Conservation (phyloP, 192 early-diverging fungal species). For the Linderina pennispora region DNA sequence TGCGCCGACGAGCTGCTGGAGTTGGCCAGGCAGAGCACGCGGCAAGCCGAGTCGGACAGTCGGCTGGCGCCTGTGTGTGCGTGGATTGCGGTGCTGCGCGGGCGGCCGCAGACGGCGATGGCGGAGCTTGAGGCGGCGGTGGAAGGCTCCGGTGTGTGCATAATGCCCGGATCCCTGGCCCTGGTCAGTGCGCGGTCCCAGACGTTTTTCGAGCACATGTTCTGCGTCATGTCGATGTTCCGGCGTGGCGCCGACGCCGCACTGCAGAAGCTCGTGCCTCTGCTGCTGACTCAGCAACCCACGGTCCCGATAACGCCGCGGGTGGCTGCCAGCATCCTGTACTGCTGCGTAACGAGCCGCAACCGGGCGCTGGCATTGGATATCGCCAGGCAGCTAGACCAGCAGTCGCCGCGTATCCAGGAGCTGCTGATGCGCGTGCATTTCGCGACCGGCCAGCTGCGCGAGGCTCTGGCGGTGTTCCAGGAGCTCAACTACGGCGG, state of each 20-base stretch:
- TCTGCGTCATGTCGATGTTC: slow-evolving; percentile 8
- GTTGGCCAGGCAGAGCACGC: slow-evolving; percentile 5
- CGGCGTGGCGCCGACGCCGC: slow-evolving; percentile 9
- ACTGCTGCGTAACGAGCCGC: slow-evolving; percentile 25
- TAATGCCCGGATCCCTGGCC: slow-evolving; percentile 14
- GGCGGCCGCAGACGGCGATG: neutral
- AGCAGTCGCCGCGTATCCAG: slow-evolving; percentile 5
- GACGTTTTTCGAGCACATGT: slow-evolving; percentile 13
- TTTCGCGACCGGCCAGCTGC: slow-evolving; percentile 3
- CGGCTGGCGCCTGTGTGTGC: slow-evolving; percentile 19
- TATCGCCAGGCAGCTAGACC: neutral
- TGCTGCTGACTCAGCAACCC: slow-evolving; percentile 6
- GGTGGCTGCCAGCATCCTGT: slow-evolving; percentile 9
- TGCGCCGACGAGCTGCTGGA: neutral
- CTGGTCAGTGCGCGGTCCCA: slow-evolving; percentile 9
- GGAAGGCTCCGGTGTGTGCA: slow-evolving; percentile 1
- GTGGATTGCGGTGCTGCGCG: slow-evolving; percentile 15
- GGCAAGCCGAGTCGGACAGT: slow-evolving; percentile 5
- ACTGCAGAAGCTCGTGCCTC: neutral
- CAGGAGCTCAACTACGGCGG: slow-evolving; percentile 17
- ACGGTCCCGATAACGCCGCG: slow-evolving; percentile 5
- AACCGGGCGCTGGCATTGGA: slow-evolving; percentile 14
- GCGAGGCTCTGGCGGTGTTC: slow-evolving; percentile 11
- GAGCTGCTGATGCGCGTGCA: slow-evolving; percentile 40
- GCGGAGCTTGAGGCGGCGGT: slow-evolving; percentile 1